These are phyloP conservation scores for Syzygium oleosum DNA, from an alignment of 345 rosid genomes.

Conservation along the genomic window DNA sequence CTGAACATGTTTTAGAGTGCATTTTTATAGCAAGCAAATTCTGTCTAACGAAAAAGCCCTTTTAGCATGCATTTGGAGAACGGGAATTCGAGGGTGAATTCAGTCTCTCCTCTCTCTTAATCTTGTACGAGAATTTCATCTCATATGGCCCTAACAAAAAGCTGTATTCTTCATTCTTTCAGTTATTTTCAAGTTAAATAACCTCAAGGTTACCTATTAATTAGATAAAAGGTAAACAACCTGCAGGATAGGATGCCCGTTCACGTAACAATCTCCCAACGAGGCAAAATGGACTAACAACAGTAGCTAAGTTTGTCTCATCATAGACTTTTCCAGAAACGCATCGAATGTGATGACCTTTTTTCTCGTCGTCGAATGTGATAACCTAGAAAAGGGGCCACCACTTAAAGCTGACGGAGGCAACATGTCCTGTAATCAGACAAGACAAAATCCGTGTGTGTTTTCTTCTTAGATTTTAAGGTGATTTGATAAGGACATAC, in stretches of 20 bases:
- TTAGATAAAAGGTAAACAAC: background rate
- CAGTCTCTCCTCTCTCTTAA: background rate
- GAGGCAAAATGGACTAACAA: background rate
- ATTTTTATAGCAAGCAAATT: background rate
- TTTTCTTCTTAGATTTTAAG: background rate
- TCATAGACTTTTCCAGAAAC: background rate
- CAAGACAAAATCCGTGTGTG: background rate
- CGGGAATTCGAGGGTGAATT: background rate
- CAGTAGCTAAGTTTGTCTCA: background rate
- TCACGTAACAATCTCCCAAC: background rate
- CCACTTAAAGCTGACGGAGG: background rate
- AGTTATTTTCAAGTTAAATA: background rate
- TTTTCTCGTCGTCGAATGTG: background rate
- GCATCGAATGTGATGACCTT: background rate
- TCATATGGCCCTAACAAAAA: background rate
- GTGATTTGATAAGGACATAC: background rate
- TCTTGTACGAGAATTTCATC: background rate
- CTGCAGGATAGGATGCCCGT: background rate
- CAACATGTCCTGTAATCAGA: background rate
- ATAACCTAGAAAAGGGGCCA: background rate
- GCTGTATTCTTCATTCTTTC: background rate
- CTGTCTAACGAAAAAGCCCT: background rate
- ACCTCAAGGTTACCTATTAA: background rate
- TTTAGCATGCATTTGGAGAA: background rate
- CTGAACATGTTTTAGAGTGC: background rate